These are phyloP conservation scores for Cladosporium cucumerinum DNA, from an alignment of 2,329 filamentous ascomycete genomes.

Conservation along the genomic window DNA sequence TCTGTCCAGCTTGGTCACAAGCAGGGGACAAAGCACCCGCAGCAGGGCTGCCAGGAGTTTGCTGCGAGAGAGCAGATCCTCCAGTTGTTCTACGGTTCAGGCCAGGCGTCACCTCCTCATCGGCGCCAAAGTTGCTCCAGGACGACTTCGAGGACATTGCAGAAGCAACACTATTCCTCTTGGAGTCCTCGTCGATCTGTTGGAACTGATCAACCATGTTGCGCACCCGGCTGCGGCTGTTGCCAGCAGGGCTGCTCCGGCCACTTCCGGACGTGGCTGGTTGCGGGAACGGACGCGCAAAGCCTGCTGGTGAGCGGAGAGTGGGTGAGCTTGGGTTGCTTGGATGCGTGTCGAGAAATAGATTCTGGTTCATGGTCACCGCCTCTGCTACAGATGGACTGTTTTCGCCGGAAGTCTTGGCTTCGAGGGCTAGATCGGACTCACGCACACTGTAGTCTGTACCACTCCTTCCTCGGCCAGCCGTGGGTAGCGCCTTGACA, in stretches of 20 bases:
- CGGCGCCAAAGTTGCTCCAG: constrained; percentile 36
- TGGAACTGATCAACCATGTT: constrained; percentile 51
- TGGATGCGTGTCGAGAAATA: constrained; percentile 29
- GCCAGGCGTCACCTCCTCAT: constrained; percentile 37
- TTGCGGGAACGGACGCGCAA: constrained; percentile 11
- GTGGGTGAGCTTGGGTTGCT: constrained; percentile 1
- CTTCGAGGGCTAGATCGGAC: constrained; percentile 30
- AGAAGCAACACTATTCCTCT: constrained; percentile 42
- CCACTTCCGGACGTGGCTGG: constrained; percentile 22
- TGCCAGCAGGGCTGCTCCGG: constrained; percentile 27
- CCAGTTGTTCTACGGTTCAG: constrained; percentile 21
- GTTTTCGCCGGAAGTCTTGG: constrained; percentile 26
- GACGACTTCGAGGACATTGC: constrained; percentile 42
- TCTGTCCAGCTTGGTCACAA: not conserved
- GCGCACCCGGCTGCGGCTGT: constrained; percentile 49
- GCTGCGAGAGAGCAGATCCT: not conserved
- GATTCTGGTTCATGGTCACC: constrained; percentile 19
- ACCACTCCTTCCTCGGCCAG: constrained; percentile 28
- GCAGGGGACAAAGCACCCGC: not conserved
- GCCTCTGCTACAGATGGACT: constrained; percentile 27
- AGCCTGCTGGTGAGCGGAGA: not conserved
- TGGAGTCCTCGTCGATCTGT: constrained; percentile 42
- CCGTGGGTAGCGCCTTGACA: constrained; percentile 21
- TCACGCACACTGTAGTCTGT: constrained; percentile 35
- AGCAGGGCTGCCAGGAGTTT: not conserved